These are phyloP conservation scores for Licmophora abbreviata DNA, from an alignment of 108 stramenopile genomes.

Conservation along the genomic window DNA sequence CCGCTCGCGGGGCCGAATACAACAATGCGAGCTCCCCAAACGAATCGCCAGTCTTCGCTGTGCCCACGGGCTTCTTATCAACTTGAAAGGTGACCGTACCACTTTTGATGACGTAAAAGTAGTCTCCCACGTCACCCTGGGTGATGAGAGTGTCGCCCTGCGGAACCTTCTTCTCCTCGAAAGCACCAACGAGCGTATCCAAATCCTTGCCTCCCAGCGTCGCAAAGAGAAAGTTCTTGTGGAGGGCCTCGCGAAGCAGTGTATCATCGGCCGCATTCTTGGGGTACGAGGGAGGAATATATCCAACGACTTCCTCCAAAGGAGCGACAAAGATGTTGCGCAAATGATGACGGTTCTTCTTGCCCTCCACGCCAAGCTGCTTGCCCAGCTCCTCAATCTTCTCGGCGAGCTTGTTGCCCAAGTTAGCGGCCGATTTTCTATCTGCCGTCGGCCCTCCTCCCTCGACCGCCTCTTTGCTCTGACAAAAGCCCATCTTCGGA, in stretches of 20 bases:
- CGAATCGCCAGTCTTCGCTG: slow-evolving; percentile 32
- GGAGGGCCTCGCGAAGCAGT: slow-evolving; percentile 36
- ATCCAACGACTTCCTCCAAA: not conserved
- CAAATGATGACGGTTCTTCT: too few relatives aligned
- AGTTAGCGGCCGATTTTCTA: too few relatives aligned
- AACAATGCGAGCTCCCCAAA: slow-evolving; percentile 89
- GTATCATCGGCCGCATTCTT: slow-evolving; percentile 27
- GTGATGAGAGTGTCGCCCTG: slow-evolving; percentile 35
- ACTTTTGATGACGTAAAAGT: slow-evolving; percentile 55
- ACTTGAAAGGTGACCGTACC: slow-evolving; percentile 59
- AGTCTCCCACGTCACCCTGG: slow-evolving; percentile 59
- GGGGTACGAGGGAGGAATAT: not conserved
- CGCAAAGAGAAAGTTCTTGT: slow-evolving; percentile 60
- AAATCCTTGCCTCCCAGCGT: slow-evolving; percentile 37
- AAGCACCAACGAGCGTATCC: slow-evolving; percentile 52
- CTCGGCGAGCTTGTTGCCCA: too few relatives aligned
- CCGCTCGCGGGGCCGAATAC: slow-evolving; percentile 84
- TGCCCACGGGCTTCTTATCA: slow-evolving; percentile 38
- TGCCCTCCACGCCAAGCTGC: too few relatives aligned
- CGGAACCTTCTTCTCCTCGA: slow-evolving; percentile 31
- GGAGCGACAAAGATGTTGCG: slow-evolving; percentile 38
- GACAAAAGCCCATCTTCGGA: too few relatives aligned
- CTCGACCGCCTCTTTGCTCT: too few relatives aligned
- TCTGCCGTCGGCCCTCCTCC: too few relatives aligned
- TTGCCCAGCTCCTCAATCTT: too few relatives aligned